Base-by-base conservation (phyloP, 1,139 yeast genomes). In the Candida gigantensis region DNA sequence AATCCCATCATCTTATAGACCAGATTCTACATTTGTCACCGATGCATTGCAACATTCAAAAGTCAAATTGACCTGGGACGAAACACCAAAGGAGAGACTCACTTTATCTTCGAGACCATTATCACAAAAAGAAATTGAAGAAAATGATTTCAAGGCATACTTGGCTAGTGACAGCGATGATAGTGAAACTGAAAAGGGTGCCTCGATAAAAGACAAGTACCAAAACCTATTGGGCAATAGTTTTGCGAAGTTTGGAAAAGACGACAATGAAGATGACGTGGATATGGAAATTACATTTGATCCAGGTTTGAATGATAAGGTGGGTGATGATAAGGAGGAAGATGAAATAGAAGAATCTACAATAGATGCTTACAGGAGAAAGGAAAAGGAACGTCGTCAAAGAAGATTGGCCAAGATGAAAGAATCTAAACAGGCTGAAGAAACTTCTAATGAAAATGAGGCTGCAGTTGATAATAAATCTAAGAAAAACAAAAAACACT, bases 221-320 rank as follows among this genome's bases (percentile, higher is more conserved):
- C 79, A 80, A 51, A 73, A 73, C 28, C 64, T 88, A 30, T 74
- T 81, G 19, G 81, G 80, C 6, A 65, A 68, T 6, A 65, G 74
- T 17, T 61, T 69, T 23, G 57, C 58, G 37, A 50, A 47, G 28
- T 60, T 65, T 35, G 63, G 62, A 33, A 60, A 62, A 17, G 58
- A 52, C 45, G 77, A 66, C 3, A 75, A 67, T 5, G 84, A 77
- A 20, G 81, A 68, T 26, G 96, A 84, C 34, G 83, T 87, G 11
- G 97, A 90, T 54, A 84, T 92, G 89, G 97, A 92, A 57, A 86
- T 94, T 49, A 89, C 97, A 0, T 94, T 94, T 60, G 88, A 90
- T 27, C 97, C 98, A 2, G 97, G 90, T 5, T 63, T 88, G 35
- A 77, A 74, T 30, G 84, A 72, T n/a, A 61, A 53, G 3, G 57